phyloP scores from a whole-genome alignment of 2,329 filamentous ascomycete species.

The Penicillium sp. region DNA sequence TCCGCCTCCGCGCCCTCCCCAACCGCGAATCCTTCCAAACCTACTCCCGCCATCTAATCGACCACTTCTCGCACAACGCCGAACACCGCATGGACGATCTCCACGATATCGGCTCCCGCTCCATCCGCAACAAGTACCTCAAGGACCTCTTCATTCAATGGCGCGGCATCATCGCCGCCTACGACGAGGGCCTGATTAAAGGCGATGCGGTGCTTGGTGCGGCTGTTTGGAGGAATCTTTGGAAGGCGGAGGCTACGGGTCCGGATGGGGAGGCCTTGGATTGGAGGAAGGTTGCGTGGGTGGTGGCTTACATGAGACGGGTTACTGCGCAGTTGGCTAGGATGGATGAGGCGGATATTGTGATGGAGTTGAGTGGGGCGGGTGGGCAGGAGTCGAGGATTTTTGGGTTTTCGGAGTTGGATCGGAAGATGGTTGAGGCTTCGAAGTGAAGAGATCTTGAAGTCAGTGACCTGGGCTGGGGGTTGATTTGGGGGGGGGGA shows the following conservation, averaged over 20 bases:
- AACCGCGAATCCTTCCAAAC: constrained; percentile 68
- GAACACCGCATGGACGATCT: constrained; percentile 69
- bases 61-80: constrained; percentile 79
- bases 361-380: constrained; percentile 55
- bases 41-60: constrained; percentile 89
- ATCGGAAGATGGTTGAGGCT: constrained; percentile 48
- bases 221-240: constrained; percentile 93
- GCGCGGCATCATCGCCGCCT: constrained; percentile 80
- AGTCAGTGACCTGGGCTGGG: no score
- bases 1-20: constrained; percentile 78
- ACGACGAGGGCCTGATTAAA: constrained; percentile 55
- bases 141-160: constrained; percentile 95
- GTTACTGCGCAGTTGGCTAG: constrained; percentile 61
- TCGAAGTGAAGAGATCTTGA: constrained; percentile 25
- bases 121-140: constrained; percentile 65
- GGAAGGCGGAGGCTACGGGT: constrained; percentile 69
- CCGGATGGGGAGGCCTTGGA: constrained; percentile 59
- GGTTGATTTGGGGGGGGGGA: no score
- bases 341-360: constrained; percentile 60
- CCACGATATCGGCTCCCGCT: constrained; percentile 58
- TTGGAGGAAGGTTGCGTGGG: constrained; percentile 63
- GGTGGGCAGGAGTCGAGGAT: constrained; percentile 43
- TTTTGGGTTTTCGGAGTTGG: constrained; percentile 44
- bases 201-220: constrained; percentile 58
- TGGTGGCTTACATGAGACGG: constrained; percentile 68